Evolutionary conservation across 2,329 filamentous ascomycete species (phyloP).

Genomic region (Alternaria infectoria): DNA sequence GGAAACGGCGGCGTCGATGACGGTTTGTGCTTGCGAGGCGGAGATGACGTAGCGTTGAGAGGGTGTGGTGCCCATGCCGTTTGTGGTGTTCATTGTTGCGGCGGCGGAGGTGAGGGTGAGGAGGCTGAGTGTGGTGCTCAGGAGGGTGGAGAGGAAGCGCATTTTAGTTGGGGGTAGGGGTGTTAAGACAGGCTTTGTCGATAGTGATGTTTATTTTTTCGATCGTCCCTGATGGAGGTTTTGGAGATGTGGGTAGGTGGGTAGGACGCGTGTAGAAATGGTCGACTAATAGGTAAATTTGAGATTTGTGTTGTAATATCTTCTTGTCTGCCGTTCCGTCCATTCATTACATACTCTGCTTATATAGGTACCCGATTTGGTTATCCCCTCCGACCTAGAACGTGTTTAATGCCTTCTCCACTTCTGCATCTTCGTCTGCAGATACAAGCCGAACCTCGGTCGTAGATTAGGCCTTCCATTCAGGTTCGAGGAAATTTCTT

Average conservation of each 20-base stretch:
- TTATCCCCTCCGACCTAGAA: background rate
- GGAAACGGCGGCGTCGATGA: conserved; percentile 25
- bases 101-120: conserved; percentile 13
- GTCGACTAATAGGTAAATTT: background rate
- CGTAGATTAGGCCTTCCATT: background rate
- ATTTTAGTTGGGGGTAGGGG: background rate
- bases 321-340: background rate
- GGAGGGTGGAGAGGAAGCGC: conserved; percentile 1
- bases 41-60: conserved; percentile 25
- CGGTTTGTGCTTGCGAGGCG: conserved; percentile 29
- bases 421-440: background rate
- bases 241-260: background rate
- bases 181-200: background rate
- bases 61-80: conserved; percentile 30
- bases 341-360: background rate
- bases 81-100: conserved; percentile 28
- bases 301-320: background rate
- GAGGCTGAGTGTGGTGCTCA: conserved; percentile 3
- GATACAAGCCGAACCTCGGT: background rate
- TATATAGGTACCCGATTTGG: background rate
- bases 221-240: background rate
- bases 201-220: background rate
- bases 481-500: background rate
- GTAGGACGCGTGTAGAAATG: background rate
- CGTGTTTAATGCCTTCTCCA: background rate